phyloP scores from a whole-genome alignment of 495 filamentous ascomycete genomes.

The Thozetella sp. region DNA sequence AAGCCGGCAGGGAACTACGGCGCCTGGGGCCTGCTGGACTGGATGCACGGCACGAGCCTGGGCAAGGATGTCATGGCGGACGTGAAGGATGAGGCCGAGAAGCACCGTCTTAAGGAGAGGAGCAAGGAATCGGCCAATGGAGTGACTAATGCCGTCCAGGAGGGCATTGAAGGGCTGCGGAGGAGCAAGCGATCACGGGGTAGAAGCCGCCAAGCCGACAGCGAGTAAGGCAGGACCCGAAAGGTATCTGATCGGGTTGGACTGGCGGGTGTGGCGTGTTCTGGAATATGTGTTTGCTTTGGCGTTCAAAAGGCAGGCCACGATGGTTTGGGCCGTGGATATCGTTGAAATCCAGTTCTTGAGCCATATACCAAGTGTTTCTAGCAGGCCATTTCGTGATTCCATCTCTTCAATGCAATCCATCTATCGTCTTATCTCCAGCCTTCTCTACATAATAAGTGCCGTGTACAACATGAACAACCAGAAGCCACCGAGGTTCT shows the following conservation, averaged over 20 bases:
- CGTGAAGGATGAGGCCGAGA: conserved; percentile 55
- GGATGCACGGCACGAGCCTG: conserved; percentile 69
- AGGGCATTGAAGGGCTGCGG: conserved; percentile 31
- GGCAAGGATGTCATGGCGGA: conserved; percentile 59
- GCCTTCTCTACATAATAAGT: too few relatives aligned
- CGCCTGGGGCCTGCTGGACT: conserved; percentile 78
- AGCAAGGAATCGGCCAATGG: conserved; percentile 36
- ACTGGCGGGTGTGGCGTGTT: not conserved
- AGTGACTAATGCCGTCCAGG: conserved; percentile 31
- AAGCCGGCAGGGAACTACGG: conserved; percentile 72
- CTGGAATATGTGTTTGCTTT: not conserved
- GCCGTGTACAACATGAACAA: too few relatives aligned
- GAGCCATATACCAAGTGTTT: too few relatives aligned
- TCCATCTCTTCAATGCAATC: too few relatives aligned
- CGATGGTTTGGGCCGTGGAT: too few relatives aligned
- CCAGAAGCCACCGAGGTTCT: too few relatives aligned
- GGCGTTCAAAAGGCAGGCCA: not conserved
- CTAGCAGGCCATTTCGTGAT: too few relatives aligned
- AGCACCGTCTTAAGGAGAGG: conserved; percentile 56
- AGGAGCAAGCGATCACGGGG: conserved; percentile 32
- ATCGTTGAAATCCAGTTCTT: too few relatives aligned
- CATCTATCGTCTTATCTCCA: too few relatives aligned
- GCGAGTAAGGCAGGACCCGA: too few relatives aligned
- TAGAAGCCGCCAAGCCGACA: conserved; percentile 4
- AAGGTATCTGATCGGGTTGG: too few relatives aligned